phyloP scores from a whole-genome alignment of 495 filamentous ascomycete genomes.

The Sphaerosporella brunnea region DNA sequence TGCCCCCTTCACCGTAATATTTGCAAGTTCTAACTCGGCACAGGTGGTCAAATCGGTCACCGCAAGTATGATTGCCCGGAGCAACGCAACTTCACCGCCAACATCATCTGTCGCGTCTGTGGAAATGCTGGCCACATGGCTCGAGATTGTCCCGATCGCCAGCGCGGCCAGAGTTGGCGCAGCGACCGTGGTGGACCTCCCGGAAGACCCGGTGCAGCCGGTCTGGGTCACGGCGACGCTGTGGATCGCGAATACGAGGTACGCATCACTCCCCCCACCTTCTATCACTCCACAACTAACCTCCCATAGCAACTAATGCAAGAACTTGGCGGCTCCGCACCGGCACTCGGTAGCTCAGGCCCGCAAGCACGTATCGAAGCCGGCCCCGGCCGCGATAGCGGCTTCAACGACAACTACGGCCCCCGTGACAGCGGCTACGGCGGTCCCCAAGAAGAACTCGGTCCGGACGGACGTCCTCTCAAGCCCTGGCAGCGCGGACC shows the following conservation, averaged over 20 bases:
- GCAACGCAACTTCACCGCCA: conserved; percentile 92
- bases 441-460: conserved; percentile 30
- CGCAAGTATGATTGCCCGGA: conserved; percentile 98
- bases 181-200: conserved; percentile 34
- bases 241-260: conserved; percentile 91
- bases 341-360: conserved; percentile 39
- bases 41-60: conserved; percentile 89
- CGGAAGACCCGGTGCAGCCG: conserved; percentile 36
- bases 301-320: conserved; percentile 73
- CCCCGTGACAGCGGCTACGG: conserved; percentile 27
- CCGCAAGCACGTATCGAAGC: conserved; percentile 68
- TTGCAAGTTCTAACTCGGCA: conserved; percentile 5
- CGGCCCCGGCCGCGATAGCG: conserved; percentile 45
- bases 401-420: conserved; percentile 33
- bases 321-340: conserved; percentile 65
- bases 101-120: conserved; percentile 97
- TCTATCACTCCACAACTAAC: conserved; percentile 25
- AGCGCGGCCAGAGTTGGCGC: conserved; percentile 79
- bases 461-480: conserved; percentile 34
- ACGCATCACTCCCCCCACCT: conserved; percentile 10
- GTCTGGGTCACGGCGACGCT: conserved; percentile 61
- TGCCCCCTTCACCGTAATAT: conserved; percentile 8
- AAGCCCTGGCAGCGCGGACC: conserved; percentile 90
- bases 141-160: conserved; percentile 81
- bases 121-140: conserved; percentile 90